Base-by-base conservation (phyloP, 495 filamentous ascomycete species). In the Lepraria neglecta region DNA sequence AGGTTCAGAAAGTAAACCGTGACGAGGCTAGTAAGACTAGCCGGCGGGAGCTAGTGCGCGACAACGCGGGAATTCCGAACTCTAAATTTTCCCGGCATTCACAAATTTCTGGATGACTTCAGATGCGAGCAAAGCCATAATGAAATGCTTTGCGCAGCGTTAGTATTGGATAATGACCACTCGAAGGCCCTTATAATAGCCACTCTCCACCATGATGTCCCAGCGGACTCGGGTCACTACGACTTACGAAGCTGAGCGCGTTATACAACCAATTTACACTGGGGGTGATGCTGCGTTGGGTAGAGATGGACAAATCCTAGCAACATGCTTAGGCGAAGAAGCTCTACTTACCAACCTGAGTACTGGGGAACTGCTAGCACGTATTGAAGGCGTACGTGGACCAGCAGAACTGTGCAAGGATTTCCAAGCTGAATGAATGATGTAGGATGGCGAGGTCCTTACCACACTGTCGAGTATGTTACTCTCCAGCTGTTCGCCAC, bases 181-280 rank as follows among this genome's bases (percentile, higher is more conserved):
- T 5, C 7, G 0, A 7, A 6, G 21, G 15, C 35, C 33, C 10
- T 35, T 30, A 15, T 28, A 17, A 35, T 51, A 31, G 48, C 2
- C 15, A 3, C 14, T 28, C 17, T 6, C 45, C 12, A 7, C 35
- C 24, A 52, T 10, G 1, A 80, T 80, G 78, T 76, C 78, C 46
- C 55, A 24, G 24, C 33, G 50, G 30, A 47, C 51, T 73, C 78
- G 73, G 71, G 71, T 64, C 72, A 72, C 59, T 71, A 97, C 91
- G 28, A 95, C 95, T 45, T 99, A 96, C 71, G 87, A 92, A 72
- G 81, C 87, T 58, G 78, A 77, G 63, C 83, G 85, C 62, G 84
- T 87, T 28, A 90, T 99, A 48, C 89, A 91, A 66, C 95, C 94
- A 42, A 91, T 97, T 48, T 96, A 92, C 72, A 95, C 92, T 33